Evolutionary conservation across 331 rosid genomes (phyloP), one percentile per base, ranked within the genome.

Genomic region (Cydonia oblonga): DNA sequence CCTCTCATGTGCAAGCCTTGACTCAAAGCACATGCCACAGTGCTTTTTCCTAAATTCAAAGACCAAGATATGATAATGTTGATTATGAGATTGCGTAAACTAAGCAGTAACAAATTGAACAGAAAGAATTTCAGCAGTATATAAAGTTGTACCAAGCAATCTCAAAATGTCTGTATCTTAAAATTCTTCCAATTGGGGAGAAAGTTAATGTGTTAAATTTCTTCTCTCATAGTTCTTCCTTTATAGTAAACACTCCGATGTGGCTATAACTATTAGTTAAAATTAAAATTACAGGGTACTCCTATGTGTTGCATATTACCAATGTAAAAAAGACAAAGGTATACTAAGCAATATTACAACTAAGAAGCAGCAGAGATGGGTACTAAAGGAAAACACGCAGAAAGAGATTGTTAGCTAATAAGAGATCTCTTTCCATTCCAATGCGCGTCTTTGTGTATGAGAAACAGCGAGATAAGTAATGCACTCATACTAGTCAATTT

Each of bases 1-100:
- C 96, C 96, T 84, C 88, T 85, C 72, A 75, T 51, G 78, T 90
- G 98, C 83, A 93, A 76, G 76, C 89, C 82, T 76, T 79, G 86
- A 76, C 97, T 87, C 88, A 93, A 75, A 80, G 95, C 86, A 86
- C 97, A 93, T 6, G 98, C 97, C 81, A 90, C 64, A 62, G 98
- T 89, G 84, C 98, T 93, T 85, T 93, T 93, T 64, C 97, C 98
- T 93, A 76, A 67, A 82, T 78, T 66, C 65, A 74, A 58, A 75
- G 63, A 66, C 57, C 49, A 79, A 76, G 44, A 77, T 81, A 77
- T 70, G 81, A 42, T 72, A 53, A 66, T 54, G 66, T 68, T 42
- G 49, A 60, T 40, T 38, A 60, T 15, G 18, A 24, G 28, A 6
- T 33, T 28, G 52, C 5, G 26, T 35, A 49, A 16, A 10, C 25